Evolutionary conservation across 257 asterid genomes (phyloP), one percentile per base, ranked within the genome.

Genomic region (Lithospermum erythrorhizon): DNA sequence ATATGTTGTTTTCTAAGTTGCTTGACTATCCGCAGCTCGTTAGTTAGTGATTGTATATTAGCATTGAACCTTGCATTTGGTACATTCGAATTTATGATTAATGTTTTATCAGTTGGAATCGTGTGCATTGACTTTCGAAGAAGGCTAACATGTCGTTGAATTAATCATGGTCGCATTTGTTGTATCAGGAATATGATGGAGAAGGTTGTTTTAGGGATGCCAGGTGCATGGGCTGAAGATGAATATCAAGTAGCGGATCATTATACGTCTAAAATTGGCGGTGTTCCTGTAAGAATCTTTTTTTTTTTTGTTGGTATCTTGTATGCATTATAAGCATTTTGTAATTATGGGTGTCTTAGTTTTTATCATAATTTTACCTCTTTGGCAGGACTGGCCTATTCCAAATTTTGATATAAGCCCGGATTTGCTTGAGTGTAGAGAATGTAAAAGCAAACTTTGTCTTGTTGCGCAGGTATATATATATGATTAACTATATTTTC

Each of bases 201-300:
- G 53, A 76, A 72, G 61, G 87, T 84, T 58, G 67, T 65, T 57
- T 64, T 91, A 75, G 95, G 93, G 67, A 74, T 91, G 95, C 98
- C 98, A 5, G 98, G 95, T 52, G 74, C 72, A 17, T 91, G 98
- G 98, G 95, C 98, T 68, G 82, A 73, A 55, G 82, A 81, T 74
- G 76, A 82, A 51, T 68, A 72, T 51, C 95, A 91, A 79, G 82
- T 75, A 67, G 90, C 96, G 68, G 98, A 91, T 75, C 83, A 84
- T 61, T 88, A 88, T 67, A 84, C 95, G 9, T 78, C 88, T 27
- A 91, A 91, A 81, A 76, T 91, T 7, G 98, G 98, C 62, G 98
- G 98, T 56, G 51, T 82, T 68, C 90, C 96, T 41, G 98, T 91
- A 78, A 69, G 90, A 24, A 52, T 11, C 24, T 19, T 53, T 10